phyloP scores from a whole-genome alignment of 345 rosid genomes.

The Syzygium jambos region DNA sequence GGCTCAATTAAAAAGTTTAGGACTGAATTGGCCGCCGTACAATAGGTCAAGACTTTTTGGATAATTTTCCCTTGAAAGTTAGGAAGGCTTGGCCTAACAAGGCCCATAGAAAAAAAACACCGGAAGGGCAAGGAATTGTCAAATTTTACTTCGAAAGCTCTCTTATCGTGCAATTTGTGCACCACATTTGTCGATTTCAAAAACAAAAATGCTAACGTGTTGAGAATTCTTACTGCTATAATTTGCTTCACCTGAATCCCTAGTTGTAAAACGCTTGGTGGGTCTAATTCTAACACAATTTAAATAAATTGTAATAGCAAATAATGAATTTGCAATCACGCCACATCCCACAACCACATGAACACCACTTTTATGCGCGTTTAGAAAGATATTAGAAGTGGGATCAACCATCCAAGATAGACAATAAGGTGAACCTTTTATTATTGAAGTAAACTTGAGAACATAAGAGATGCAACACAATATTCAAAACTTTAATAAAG shows the following conservation, averaged over 20 bases:
- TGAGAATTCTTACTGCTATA: background rate
- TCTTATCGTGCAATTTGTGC: background rate
- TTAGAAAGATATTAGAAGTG: background rate
- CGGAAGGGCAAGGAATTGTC: background rate
- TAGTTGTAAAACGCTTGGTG: background rate
- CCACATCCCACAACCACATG: background rate
- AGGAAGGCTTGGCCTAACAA: background rate
- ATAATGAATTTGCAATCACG: background rate
- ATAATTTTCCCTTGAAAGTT: background rate
- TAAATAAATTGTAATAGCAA: background rate
- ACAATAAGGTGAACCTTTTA: background rate
- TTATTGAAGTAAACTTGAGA: background rate
- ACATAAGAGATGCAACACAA: background rate
- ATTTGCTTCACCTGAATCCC: background rate
- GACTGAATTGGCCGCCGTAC: rapidly evolving
- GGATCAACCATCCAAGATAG: background rate
- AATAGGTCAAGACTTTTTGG: too few relatives aligned
- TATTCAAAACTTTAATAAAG: background rate
- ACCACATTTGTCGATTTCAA: background rate
- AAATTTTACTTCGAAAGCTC: background rate
- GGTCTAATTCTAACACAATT: background rate
- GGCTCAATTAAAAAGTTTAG: rapidly evolving
- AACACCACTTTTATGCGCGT: too few relatives aligned
- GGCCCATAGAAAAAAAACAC: background rate
- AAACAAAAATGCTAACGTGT: background rate